phyloP scores from a whole-genome alignment of 805 yeast species.

The Schwanniomyces sp. region DNA sequence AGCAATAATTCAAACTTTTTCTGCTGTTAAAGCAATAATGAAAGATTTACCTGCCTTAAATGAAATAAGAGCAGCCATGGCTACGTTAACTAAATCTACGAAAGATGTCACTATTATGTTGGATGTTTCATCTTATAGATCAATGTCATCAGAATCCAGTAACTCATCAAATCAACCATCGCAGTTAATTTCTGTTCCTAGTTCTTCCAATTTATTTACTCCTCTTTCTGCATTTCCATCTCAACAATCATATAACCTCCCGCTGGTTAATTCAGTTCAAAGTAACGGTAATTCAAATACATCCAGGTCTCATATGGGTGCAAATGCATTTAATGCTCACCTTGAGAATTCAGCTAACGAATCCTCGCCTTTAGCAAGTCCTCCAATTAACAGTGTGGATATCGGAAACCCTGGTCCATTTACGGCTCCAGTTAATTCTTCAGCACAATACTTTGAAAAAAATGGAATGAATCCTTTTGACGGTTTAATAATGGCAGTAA shows the following conservation, averaged over 20 bases:
- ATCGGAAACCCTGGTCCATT: conserved; percentile 2
- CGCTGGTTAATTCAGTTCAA: conserved; percentile 6
- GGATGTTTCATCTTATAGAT: conserved; percentile 48
- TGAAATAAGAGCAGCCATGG: conserved; percentile 77
- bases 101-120: conserved; percentile 88
- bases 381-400: neutral
- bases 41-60: conserved; percentile 76
- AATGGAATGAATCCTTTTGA: conserved; percentile 40
- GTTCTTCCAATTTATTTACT: conserved; percentile 32
- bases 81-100: conserved; percentile 80
- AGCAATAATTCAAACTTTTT: conserved; percentile 79
- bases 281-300: conserved; percentile 4
- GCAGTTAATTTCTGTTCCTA: conserved; percentile 26
- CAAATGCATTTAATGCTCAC: neutral
- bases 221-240: conserved; percentile 28
- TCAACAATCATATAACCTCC: conserved; percentile 7
- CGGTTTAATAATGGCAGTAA: conserved; percentile 32
- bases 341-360: conserved; percentile 1
- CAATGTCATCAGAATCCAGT: conserved; percentile 23
- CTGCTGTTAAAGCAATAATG: conserved; percentile 80
- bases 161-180: conserved; percentile 17
- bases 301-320: conserved; percentile 22
- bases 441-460: conserved; percentile 33
- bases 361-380: conserved; percentile 1
- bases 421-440: conserved; percentile 30